Evolutionary conservation across 2,329 filamentous ascomycete genomes (phyloP), one percentile per base, ranked within the genome.

Genomic region (Phialophora tarda): DNA sequence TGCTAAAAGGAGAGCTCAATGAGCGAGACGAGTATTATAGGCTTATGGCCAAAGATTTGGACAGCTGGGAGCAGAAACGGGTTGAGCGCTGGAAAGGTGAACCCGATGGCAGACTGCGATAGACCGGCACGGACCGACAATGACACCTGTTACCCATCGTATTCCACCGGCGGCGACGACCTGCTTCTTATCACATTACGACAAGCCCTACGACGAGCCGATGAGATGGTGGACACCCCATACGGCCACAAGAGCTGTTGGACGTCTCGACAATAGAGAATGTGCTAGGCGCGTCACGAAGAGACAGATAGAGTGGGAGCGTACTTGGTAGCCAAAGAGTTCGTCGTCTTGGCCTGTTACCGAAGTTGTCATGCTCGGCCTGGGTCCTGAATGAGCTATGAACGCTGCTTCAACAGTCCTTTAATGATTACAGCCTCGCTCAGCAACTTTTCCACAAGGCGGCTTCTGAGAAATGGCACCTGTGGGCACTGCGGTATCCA

Each of bases 51-150:
- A 96, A 96, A 78, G 95, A 98, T 76, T 81, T 98, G 68, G 94
- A 99, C 75, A 86, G 92, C 75, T 99, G 95, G 95, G 94, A 98
- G 78, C 95, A 98, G 80, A 96, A 95, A 80, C 88, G 96, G 61
- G 93, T 98, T 11, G 88, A 97, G 81, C 85, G 95, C 76, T 84
- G 97, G 67, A 89, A 91, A 23, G 95, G 95, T 71, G 96, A 99
- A 79, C 90, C 87, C 67, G 94, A 99, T 77, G 94, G 94, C 38
- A 86, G 91, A 59, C 77, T 97, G 71, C 90, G 78, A 83, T 53
- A 61, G 44, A 14, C 28, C 12, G 17, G 28, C 28, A n/a, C n/a
- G 48, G 26, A 53, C 14, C n/a, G 23, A 55, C 28, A 14, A 55
- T 28, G 48, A 53, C 21, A 26, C 8, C 48, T 17, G 12, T 24